Percentiles rank a stretch among this genome's conserved stretches.
Conservation (phyloP, 768 basidiomycete species). For the Polyporus arcularius region DNA sequence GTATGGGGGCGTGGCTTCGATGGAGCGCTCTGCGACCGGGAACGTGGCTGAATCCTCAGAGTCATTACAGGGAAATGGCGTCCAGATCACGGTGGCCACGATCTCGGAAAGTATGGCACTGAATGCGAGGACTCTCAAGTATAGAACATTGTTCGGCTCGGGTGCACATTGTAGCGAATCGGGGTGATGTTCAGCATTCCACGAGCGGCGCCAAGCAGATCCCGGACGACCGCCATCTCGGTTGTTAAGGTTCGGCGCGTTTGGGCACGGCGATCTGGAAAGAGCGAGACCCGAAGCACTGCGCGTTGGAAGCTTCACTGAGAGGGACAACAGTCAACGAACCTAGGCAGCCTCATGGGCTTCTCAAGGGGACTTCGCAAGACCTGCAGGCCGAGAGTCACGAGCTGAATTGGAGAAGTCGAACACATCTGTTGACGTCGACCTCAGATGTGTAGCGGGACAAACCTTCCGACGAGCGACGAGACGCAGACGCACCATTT, state of each 20-base stretch:
- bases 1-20: neutral
- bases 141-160: neutral
- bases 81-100: neutral
- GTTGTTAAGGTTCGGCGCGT: neutral
- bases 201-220: neutral
- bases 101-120: slow-evolving; percentile 1
- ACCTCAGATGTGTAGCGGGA: no score
- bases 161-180: neutral
- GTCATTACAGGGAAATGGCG: neutral
- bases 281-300: neutral
- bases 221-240: neutral
- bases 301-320: neutral
- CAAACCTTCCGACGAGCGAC: no score
- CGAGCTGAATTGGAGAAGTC: no score
- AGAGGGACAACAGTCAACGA: neutral
- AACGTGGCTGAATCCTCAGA: neutral
- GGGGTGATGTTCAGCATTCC: neutral
- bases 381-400: no score
- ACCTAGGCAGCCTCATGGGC: no score
- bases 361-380: no score
- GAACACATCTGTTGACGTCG: no score
- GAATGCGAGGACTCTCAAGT: neutral
- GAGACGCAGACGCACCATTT: no score
- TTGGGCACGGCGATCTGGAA: neutral
- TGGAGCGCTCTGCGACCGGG: neutral